Base-by-base conservation (phyloP, 768 basidiomycete species). In the Mycena epipterygia region DNA sequence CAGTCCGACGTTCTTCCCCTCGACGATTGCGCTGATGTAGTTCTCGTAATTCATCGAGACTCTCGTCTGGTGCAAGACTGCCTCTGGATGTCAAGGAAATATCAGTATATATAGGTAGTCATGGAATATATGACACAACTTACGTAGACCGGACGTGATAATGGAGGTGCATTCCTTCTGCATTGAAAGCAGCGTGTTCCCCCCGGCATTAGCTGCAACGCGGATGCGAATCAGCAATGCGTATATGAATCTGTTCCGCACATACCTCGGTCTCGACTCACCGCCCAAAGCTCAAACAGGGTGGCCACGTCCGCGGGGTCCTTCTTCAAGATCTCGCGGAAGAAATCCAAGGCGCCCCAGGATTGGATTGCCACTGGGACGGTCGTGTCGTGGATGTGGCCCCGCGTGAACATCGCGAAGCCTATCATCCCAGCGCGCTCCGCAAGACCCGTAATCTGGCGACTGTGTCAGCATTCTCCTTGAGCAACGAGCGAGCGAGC, bases 11-110 rank as follows among this genome's bases (percentile, higher is more conserved):
- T n/a, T n/a, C n/a, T 9, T 49, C 35, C 8, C 74, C 23, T 49
- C 23, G 7, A 76, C 56, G 32, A 76, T 67, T 2, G 63, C 7
- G 3, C 33, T 65, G 51, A 73, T 37, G 30, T 76, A 76, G 49
- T 62, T 69, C 1, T 39, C 61, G 52, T 73, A 75, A 48, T 72
- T 72, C 75, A 76, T 75, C 5, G 19, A 37, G 1, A 57, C 51
- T 5, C 65, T 64, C 9, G 35, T 46, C 14, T 41, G 57, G 23
- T 39, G 23, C 1, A 53, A 46, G 17, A 70, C n/a, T n/a, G n/a
- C n/a, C n/a, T n/a, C n/a, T n/a, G 46, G 0, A n/a, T 37, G 41
- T 9, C 23, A 55, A 30, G 14, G 3, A 44, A 29, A 19, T 14
- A 3, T 23, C 23, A 25, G 21, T 17, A 23, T 25, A 25, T 7